Conservation (phyloP, 2,329 filamentous ascomycete species). For the Pyricularia sp. region DNA sequence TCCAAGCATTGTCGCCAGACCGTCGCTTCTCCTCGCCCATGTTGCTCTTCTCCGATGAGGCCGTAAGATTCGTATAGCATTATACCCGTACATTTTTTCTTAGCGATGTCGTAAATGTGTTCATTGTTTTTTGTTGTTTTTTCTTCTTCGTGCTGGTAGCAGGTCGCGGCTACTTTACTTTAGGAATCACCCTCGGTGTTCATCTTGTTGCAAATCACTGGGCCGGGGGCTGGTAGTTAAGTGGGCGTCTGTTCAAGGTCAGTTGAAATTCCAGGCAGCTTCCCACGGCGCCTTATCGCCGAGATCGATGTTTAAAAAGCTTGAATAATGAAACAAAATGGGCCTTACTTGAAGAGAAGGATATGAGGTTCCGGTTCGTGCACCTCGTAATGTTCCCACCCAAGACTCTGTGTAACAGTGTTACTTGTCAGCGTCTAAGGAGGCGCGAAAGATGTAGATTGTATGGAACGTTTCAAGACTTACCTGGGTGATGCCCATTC, state of each 20-base stretch:
- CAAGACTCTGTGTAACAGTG: constrained; percentile 62
- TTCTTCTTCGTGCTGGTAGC: not conserved
- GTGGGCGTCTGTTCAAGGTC: constrained; percentile 52
- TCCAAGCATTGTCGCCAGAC: not conserved
- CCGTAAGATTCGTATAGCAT: constrained; percentile 8
- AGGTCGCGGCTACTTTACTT: not conserved
- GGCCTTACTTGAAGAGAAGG: constrained; percentile 87
- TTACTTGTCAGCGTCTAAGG: not conserved
- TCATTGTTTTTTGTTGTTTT: not conserved
- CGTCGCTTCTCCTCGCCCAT: not conserved
- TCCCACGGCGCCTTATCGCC: not conserved
- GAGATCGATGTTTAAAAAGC: not conserved
- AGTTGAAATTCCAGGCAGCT: not conserved
- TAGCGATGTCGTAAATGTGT: constrained; percentile 4
- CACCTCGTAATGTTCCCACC: constrained; percentile 99
- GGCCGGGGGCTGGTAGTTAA: constrained; percentile 69
- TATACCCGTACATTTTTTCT: constrained; percentile 8
- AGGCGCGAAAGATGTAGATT: not conserved
- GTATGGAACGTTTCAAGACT: constrained; percentile 11
- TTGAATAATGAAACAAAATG: not conserved
- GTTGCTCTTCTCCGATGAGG: constrained; percentile 1
- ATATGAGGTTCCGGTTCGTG: constrained; percentile 99
- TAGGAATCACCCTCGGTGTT: not conserved
- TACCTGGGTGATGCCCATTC: constrained; percentile 94
- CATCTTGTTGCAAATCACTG: constrained; percentile 27